Percentiles rank a stretch among this genome's conserved stretches.
Conservation (phyloP, 23 red algal genomes). For the Gracilaria caudata region DNA sequence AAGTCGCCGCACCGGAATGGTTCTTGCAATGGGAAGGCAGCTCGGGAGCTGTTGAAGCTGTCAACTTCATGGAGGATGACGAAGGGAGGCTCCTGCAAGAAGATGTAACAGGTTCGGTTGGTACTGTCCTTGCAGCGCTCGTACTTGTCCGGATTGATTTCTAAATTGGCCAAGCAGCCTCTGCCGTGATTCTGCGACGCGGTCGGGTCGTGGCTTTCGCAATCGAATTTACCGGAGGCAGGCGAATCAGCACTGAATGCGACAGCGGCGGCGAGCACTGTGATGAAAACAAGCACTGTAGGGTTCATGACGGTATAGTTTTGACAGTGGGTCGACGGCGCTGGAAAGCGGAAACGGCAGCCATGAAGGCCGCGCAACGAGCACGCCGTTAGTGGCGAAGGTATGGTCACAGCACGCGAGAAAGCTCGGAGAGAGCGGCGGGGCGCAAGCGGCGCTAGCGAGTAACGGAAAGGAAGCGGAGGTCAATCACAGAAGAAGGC, state of each 20-base stretch:
- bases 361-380: slow-evolving; percentile 1
- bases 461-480: too few relatives aligned
- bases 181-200: neutral
- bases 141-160: neutral
- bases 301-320: neutral
- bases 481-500: too few relatives aligned
- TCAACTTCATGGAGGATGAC: slow-evolving; percentile 16
- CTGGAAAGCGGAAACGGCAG: neutral
- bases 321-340: neutral
- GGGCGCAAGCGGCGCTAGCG: neutral
- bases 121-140: neutral
- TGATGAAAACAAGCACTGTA: neutral
- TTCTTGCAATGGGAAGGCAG: neutral
- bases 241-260: neutral
- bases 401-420: neutral
- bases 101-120: slow-evolving; percentile 37
- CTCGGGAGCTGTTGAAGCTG: neutral
- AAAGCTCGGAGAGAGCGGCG: neutral
- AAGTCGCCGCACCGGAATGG: slow-evolving; percentile 33
- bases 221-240: slow-evolving; percentile 25
- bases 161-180: slow-evolving; percentile 20
- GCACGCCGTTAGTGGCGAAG: neutral
- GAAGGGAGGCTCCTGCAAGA: slow-evolving; percentile 49
- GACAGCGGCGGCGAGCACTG: neutral
- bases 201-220: neutral